phyloP scores from a whole-genome alignment of 495 filamentous ascomycete genomes.

The Aspergillus saccharolyticus region DNA sequence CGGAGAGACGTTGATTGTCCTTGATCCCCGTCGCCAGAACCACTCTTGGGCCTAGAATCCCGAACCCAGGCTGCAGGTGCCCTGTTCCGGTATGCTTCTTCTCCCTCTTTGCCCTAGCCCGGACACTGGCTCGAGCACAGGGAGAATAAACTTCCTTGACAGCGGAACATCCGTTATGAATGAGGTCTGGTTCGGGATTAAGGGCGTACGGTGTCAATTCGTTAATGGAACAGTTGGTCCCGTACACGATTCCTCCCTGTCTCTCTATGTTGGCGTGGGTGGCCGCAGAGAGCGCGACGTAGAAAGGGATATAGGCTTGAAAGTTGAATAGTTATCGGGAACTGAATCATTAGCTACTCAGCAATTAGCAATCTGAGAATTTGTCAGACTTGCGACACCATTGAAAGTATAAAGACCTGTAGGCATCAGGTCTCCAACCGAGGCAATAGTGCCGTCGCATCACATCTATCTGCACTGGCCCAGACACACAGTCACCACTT shows the following conservation, averaged over 20 bases:
- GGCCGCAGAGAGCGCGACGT: background rate
- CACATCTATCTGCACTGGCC: slow-evolving; percentile 7
- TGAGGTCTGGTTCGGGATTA: slow-evolving; percentile 2
- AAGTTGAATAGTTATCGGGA: background rate
- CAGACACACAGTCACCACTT: background rate
- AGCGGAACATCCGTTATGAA: background rate
- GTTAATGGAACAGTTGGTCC: background rate
- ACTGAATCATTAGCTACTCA: background rate
- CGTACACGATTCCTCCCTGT: background rate
- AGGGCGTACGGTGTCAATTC: background rate
- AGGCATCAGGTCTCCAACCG: background rate
- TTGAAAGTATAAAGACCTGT: background rate
- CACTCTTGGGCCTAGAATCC: background rate
- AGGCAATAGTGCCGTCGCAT: slow-evolving; percentile 14
- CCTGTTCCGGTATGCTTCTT: background rate
- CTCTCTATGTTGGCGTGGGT: background rate
- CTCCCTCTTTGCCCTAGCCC: background rate
- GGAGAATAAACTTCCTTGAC: slow-evolving; percentile 12
- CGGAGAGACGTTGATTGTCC: background rate
- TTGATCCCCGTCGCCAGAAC: background rate
- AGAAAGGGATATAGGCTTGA: background rate
- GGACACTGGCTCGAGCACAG: background rate
- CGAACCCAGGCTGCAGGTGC: background rate
- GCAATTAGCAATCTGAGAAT: background rate
- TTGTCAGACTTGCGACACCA: slow-evolving; percentile 7